Base-by-base conservation (phyloP, 345 rosid genomes). In the Eucalyptus curtisii region DNA sequence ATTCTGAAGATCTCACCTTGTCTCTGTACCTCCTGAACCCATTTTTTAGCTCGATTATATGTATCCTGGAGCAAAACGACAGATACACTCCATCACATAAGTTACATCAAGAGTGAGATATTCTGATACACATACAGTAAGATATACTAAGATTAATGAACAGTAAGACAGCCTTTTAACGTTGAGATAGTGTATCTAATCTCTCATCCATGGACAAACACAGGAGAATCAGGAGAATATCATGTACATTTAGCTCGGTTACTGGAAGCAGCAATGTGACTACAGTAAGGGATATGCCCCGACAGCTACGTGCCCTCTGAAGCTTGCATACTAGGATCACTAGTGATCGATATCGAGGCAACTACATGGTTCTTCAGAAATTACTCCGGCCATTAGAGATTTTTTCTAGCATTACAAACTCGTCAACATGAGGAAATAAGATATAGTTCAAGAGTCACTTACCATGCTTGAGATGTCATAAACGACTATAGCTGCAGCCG, bases 401-500 rank as follows among this genome's bases (percentile, higher is more conserved):
- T 76, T 76, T 40, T 40, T 8, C 84, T 20, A 22, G 47, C 47
- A 40, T 40, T 76, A 40, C 27, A 76, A 20, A 40, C 84, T 40
- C 1, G 47, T 76, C 84, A 11, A 20, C 45, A 76, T 1, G 16
- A 20, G 45, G 82, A 76, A 22, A 10, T 10, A 37, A 76, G 45
- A 40, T 37, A 37, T 10, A 20, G 8, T 76, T 66, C n/a, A 53
- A 59, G 14, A 14, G 49, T 59, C 12, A 16, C 14, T 5, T 90
- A 94, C 97, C 95, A 22, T 90, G 96, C 93, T 94, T 50, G 98
- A 91, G 91, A 95, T 92, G 88, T 95, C 98, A 85, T 93, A 95
- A 79, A 94, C 95, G 49, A 94, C 94, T 42, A 96, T 89, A 53
- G 98, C 97, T 17, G 96, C 95, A 11, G 95, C 94, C 2, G 97